Evolutionary conservation across 176 grass and related monocot species (phyloP).

Genomic region (Tuctoria greenei): DNA sequence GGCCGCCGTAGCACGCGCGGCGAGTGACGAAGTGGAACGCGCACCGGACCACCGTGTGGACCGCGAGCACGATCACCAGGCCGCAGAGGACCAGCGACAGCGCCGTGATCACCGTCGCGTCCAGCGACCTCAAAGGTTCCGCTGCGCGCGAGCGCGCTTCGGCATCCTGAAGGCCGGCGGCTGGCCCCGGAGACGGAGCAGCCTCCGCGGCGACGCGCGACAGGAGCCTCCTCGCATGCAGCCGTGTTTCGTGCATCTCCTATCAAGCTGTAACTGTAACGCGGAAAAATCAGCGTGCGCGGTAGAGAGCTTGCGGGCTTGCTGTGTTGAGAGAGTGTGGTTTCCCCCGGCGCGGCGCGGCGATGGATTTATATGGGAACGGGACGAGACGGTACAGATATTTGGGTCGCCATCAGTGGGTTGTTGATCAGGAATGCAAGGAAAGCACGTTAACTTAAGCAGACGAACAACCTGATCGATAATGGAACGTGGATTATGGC

Average conservation of each 20-base stretch:
- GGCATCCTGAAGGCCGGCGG: neutral
- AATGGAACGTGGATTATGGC: constrained; percentile 14
- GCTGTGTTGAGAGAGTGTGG: neutral
- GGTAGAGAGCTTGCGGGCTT: neutral
- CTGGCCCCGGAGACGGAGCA: neutral
- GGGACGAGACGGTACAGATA: neutral
- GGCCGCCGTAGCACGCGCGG: constrained; percentile 48
- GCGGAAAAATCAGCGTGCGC: neutral
- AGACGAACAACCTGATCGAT: neutral
- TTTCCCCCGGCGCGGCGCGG: constrained; percentile 28
- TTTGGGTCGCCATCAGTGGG: neutral
- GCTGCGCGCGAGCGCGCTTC: neutral
- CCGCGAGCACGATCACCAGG: constrained; percentile 47
- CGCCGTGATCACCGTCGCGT: constrained; percentile 61
- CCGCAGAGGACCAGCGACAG: constrained; percentile 64
- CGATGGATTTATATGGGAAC: constrained; percentile 37
- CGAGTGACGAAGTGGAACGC: constrained; percentile 46
- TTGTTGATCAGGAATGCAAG: neutral
- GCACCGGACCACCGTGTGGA: constrained; percentile 53
- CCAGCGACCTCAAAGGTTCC: constrained; percentile 41
- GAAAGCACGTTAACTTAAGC: constrained; percentile 4
- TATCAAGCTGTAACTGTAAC: neutral
- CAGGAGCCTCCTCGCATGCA: constrained; percentile 55
- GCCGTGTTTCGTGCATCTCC: constrained; percentile 47
- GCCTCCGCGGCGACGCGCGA: constrained; percentile 3